Evolutionary conservation across 768 basidiomycete species (phyloP), one percentile per base, ranked within the genome.

Genomic region (Cyclocybe cylindracea): DNA sequence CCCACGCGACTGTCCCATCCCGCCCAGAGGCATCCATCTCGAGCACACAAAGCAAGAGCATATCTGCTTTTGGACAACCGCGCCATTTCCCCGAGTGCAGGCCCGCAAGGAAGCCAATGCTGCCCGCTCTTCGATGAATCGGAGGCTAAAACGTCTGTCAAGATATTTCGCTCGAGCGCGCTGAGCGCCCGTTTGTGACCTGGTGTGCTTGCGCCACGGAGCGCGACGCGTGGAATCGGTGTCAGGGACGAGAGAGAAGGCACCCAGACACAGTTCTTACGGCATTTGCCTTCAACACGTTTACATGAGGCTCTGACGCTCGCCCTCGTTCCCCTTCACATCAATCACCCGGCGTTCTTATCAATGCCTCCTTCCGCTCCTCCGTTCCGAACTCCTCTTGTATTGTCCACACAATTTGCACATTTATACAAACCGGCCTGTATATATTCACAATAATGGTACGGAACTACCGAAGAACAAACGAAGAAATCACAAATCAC

Each of bases 401-500:
- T 24, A 5, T 5, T 24, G 24, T 24, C 5, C 24, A 24, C 24
- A 24, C 24, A 24, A 24, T 24, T 24, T 24, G 24, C 24, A 24
- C 24, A 24, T 24, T 24, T 24, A 24, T 5, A 24, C 24, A 24
- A 24, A 24, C 24, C 24, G 24, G 24, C 24, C 5, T 24, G 24
- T 24, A 24, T 24, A 24, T 24, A 24, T 24, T 24, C 24, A 24
- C 24, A 24, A 24, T 24, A 24, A 24, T 24, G 24, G 24, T 24
- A 16, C 24, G 4, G 5, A 24, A 24, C 24, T 39, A 18, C 18
- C 38, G 16, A 16, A 16, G 16, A 39, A 39, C 7, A 39, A 39
- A n/a, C 3, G 3, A 13, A 16, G 18, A 50, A 52, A 59, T 35
- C 46, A 41, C 54, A 50, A 44, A 39, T 65, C 48, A 78, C 51